phyloP scores from a whole-genome alignment of 768 basidiomycete genomes.

The Suillus brevipes region DNA sequence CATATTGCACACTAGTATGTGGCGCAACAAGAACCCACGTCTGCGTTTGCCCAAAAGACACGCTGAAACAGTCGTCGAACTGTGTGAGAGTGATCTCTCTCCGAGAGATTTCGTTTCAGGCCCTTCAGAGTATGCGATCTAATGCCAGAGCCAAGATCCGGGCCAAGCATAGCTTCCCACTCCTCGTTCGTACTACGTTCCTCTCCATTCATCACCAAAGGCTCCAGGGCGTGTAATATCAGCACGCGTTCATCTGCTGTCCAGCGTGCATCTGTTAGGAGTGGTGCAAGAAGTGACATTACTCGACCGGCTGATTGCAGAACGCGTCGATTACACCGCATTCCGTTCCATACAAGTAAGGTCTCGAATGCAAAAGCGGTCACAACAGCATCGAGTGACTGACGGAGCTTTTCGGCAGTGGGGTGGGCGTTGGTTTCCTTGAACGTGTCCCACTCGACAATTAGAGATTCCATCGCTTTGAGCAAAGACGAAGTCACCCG shows the following conservation, averaged over 20 bases:
- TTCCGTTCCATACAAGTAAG: conserved; percentile 64
- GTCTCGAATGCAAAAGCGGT: conserved; percentile 70
- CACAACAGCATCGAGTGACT: conserved; percentile 68
- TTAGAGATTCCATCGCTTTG: conserved; percentile 57
- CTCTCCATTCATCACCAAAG: conserved; percentile 50
- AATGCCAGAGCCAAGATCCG: conserved; percentile 59
- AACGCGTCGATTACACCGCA: conserved; percentile 56
- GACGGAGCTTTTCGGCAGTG: conserved; percentile 64
- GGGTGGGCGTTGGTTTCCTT: conserved; percentile 36
- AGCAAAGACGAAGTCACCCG: conserved; percentile 62
- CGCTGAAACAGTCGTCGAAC: conserved; percentile 48
- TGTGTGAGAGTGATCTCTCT: conserved; percentile 12
- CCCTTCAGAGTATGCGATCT: conserved; percentile 49
- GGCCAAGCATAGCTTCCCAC: conserved; percentile 51
- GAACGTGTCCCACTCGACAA: conserved; percentile 47
- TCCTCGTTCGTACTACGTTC: conserved; percentile 24
- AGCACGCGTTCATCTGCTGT: conserved; percentile 60
- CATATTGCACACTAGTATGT: background rate
- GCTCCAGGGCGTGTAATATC: conserved; percentile 66
- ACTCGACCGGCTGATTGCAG: conserved; percentile 63
- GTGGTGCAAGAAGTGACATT: conserved; percentile 41
- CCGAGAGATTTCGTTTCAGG: conserved; percentile 25
- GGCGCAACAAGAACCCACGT: conserved; percentile 47
- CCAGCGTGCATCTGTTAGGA: conserved; percentile 48
- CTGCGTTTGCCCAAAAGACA: conserved; percentile 64